phyloP scores from a whole-genome alignment of 1,284 basidiomycete genomes.

The Sporisorium scitamineum region DNA sequence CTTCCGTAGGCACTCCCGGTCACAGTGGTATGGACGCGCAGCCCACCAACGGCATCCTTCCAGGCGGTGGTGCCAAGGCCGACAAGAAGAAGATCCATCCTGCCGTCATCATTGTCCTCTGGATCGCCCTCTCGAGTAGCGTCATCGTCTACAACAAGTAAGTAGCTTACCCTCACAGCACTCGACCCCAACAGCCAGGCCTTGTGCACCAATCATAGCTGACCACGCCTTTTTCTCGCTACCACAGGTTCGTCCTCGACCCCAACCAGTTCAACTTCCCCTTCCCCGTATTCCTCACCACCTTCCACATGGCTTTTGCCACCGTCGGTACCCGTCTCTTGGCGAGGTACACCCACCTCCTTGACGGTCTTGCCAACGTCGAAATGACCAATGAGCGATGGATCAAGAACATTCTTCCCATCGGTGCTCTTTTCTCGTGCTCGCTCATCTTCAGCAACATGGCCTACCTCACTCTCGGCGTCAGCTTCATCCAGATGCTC shows the following conservation, averaged over 20 bases:
- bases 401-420: slow-evolving; percentile 85
- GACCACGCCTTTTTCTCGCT: not conserved
- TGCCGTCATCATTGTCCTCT: slow-evolving; percentile 81
- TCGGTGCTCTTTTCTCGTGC: slow-evolving; percentile 90
- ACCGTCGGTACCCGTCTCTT: slow-evolving; percentile 89
- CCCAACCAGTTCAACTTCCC: slow-evolving; percentile 62
- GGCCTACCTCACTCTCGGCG: slow-evolving; percentile 89
- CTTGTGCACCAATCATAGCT: not conserved
- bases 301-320: slow-evolving; percentile 72
- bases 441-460: slow-evolving; percentile 93
- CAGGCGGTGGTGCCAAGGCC: slow-evolving; percentile 47
- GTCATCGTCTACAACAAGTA: slow-evolving; percentile 92
- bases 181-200: no score
- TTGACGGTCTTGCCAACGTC: slow-evolving; percentile 86
- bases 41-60: slow-evolving; percentile 49
- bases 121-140: slow-evolving; percentile 88
- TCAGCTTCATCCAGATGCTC: slow-evolving; percentile 97
- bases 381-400: slow-evolving; percentile 76
- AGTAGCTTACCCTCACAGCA: no score
- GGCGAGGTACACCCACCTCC: slow-evolving; percentile 84
- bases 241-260: slow-evolving; percentile 44
- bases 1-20: slow-evolving; percentile 53
- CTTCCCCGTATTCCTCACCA: slow-evolving; percentile 70
- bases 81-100: slow-evolving; percentile 70
- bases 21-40: slow-evolving; percentile 53